These are phyloP conservation scores for Gaeumannomyces tritici DNA, from an alignment of 2,329 filamentous ascomycete species.

Conservation along the genomic window DNA sequence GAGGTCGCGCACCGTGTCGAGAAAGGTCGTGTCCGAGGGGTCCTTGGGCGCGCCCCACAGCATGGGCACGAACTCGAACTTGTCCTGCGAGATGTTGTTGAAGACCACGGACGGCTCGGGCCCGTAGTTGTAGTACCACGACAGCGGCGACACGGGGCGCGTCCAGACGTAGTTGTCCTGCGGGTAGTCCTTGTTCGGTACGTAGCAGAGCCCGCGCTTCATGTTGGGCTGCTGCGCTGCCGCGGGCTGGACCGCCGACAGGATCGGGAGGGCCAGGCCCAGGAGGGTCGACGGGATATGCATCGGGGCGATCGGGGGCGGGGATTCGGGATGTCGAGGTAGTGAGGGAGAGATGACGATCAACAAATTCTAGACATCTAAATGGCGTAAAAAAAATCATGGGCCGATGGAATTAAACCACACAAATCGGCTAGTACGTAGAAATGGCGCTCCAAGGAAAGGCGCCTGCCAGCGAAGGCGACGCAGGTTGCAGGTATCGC, in stretches of 20 bases:
- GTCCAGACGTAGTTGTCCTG: conserved; percentile 60
- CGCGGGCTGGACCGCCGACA: conserved; percentile 10
- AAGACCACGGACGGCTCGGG: conserved; percentile 44
- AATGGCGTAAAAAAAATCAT: background rate
- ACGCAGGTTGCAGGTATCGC: background rate
- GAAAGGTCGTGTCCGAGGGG: conserved; percentile 48
- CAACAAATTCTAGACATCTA: background rate
- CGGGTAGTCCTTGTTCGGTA: conserved; percentile 43
- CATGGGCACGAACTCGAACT: conserved; percentile 73
- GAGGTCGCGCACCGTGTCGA: conserved; percentile 44
- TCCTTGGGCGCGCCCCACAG: conserved; percentile 54
- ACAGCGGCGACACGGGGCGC: conserved; percentile 45
- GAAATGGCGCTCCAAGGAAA: background rate
- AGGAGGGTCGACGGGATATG: conserved; percentile 3
- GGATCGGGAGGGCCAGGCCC: conserved; percentile 9
- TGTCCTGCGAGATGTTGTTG: conserved; percentile 33
- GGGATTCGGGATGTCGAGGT: no score
- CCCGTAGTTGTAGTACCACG: conserved; percentile 82
- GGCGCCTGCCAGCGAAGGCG: background rate
- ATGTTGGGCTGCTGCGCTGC: conserved; percentile 15
- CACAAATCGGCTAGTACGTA: background rate
- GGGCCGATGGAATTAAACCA: background rate
- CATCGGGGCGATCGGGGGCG: background rate
- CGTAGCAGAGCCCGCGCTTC: conserved; percentile 67
- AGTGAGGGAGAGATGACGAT: background rate